A percentile compares a stretch with the other conserved stretches of the same genome.
These are phyloP conservation scores for Ophiobolus disseminans DNA, from an alignment of 2,329 filamentous ascomycete species.

Conservation along the genomic window DNA sequence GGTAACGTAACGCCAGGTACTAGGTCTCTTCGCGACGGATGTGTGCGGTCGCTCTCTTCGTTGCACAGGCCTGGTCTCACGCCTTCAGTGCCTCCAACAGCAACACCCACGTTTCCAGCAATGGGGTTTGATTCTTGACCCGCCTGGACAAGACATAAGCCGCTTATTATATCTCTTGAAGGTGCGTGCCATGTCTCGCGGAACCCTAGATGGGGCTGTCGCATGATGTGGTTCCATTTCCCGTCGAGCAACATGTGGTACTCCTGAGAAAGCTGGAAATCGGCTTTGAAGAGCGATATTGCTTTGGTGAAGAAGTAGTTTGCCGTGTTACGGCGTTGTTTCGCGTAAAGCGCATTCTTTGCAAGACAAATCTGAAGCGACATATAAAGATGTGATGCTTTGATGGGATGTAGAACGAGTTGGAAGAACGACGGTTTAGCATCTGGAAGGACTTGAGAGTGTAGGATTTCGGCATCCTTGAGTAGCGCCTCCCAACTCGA, in stretches of 20 bases:
- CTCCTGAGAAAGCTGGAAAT: conserved; percentile 11
- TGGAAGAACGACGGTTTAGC: conserved; percentile 65
- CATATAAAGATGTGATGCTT: conserved; percentile 60
- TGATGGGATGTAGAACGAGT: conserved; percentile 62
- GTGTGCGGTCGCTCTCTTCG: conserved; percentile 68
- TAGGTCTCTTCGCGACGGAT: conserved; percentile 60
- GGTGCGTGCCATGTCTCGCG: conserved; percentile 65
- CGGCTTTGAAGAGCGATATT: conserved; percentile 6
- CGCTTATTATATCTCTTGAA: conserved; percentile 68
- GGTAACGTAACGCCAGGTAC: conserved; percentile 5
- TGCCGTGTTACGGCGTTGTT: conserved; percentile 13
- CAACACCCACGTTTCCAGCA: conserved; percentile 63
- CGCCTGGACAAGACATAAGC: conserved; percentile 62
- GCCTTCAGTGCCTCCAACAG: conserved; percentile 60
- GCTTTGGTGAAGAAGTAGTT: conserved; percentile 5
- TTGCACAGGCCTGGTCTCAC: conserved; percentile 46
- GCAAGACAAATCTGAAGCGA: conserved; percentile 34
- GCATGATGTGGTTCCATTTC: conserved; percentile 69
- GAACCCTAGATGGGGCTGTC: conserved; percentile 48
- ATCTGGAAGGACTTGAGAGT: conserved; percentile 44
- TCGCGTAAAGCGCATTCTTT: conserved; percentile 62
- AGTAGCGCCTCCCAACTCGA: conserved; percentile 2
- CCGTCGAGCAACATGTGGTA: conserved; percentile 33
- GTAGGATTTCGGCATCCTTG: not conserved
- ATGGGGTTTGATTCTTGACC: conserved; percentile 60